phyloP scores from a whole-genome alignment of 345 rosid genomes.

The Eutrema heterophyllum region DNA sequence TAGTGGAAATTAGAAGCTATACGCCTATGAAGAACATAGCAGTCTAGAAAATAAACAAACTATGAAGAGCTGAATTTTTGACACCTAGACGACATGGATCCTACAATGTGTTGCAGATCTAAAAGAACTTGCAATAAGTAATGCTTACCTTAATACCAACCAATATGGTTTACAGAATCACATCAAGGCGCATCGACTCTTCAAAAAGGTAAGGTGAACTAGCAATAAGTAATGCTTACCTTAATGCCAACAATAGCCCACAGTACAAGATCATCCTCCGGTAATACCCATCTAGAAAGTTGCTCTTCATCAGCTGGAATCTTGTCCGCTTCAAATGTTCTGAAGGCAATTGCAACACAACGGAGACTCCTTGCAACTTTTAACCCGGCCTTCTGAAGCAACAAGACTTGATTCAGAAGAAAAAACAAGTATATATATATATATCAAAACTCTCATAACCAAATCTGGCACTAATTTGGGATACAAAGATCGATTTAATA shows the following conservation, averaged over 20 bases:
- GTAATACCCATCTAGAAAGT: slow-evolving; percentile 65
- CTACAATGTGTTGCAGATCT: slow-evolving; percentile 38
- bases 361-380: slow-evolving; percentile 79
- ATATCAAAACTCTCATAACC: not conserved
- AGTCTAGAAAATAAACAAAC: not conserved
- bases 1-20: not conserved
- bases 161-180: not conserved
- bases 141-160: not conserved
- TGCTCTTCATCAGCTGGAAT: slow-evolving; percentile 70
- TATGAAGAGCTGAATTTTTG: slow-evolving; percentile 43
- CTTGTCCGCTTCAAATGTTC: slow-evolving; percentile 54
- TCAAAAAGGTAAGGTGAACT: not conserved
- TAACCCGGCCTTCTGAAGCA: slow-evolving; percentile 46
- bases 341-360: slow-evolving; percentile 86
- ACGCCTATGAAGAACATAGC: not conserved
- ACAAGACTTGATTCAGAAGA: slow-evolving; percentile 19
- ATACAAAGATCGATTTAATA: not conserved
- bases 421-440: not conserved
- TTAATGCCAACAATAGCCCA: slow-evolving; percentile 85
- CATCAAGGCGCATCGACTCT: not conserved
- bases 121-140: not conserved
- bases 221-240: slow-evolving; percentile 38
- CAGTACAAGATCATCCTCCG: slow-evolving; percentile 85
- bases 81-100: slow-evolving; percentile 97
- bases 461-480: slow-evolving; percentile 8